Evolutionary conservation across 495 filamentous ascomycete genomes (phyloP), one percentile per base, ranked within the genome.

Genomic region (Neurospora intermedia): DNA sequence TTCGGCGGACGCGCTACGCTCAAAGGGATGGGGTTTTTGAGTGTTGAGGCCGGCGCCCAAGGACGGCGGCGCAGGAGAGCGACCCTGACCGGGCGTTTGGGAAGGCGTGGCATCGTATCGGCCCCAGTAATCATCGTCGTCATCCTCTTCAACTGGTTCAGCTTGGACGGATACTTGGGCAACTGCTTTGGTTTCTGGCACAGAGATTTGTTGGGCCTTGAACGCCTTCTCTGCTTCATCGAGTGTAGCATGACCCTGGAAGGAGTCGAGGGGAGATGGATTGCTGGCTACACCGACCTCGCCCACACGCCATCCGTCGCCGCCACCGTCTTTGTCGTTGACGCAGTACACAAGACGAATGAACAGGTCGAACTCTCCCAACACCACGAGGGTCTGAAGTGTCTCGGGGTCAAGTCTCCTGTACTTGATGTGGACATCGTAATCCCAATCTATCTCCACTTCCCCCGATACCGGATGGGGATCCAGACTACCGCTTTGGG

Each of bases 81-180:
- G 83, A 72, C 92, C 90, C 0, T 83, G 81, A 1, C 89, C 89
- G 7, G 95, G 95, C 23, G 94, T 95, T 43, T 89, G 86, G 9
- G 88, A 88, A 2, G 93, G 92, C 13, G 93, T 96, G 10, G 90
- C 88, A 84, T 98, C 96, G 79, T 99, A 99, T 74, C 91, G 90
- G 40, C 90, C 93, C 96, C 96, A 99, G 81, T 98, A 99, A 76
- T 90, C 92, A 74, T 94, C 94, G 73, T 97, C 94, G 40, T 96
- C 93, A 20, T 93, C 91, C 0, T 91, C 91, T 0, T 87, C 79
- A 13, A 85, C 81, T 0, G 77, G 72, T 15, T 72, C 72, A 15
- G 78, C 73, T 69, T 84, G 74, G 35, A 69, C 27, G 71, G 48
- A 35, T 62, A 72, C 71, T 27, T 71, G 42, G n/a, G 73, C 16